These are phyloP conservation scores for Dendrothele bispora DNA, from an alignment of 768 basidiomycete species.

Conservation along the genomic window DNA sequence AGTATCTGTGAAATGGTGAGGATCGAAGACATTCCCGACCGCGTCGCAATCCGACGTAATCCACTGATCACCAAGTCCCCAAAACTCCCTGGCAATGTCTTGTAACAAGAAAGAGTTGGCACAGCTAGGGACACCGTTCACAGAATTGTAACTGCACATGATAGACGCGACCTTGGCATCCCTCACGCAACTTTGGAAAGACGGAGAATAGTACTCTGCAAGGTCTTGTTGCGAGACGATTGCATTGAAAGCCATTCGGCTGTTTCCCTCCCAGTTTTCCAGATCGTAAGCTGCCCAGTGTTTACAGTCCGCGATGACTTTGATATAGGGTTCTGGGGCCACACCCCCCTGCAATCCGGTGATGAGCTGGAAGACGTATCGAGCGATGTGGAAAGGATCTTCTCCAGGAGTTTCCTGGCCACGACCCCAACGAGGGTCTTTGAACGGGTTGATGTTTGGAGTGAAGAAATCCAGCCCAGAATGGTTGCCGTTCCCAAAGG, in stretches of 20 bases:
- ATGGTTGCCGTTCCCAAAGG: slow-evolving; percentile 54
- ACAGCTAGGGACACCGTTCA: slow-evolving; percentile 59
- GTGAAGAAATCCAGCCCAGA: slow-evolving; percentile 59
- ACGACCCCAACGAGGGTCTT: slow-evolving; percentile 63
- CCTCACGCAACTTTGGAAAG: slow-evolving; percentile 60
- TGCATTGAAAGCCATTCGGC: slow-evolving; percentile 52
- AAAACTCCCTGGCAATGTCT: slow-evolving; percentile 47
- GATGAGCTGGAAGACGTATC: slow-evolving; percentile 55
- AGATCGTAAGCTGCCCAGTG: slow-evolving; percentile 62
- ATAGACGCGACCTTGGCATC: slow-evolving; percentile 60
- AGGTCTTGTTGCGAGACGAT: slow-evolving; percentile 55
- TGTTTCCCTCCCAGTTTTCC: slow-evolving; percentile 54
- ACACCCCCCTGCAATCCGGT: slow-evolving; percentile 58
- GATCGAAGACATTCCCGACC: slow-evolving; percentile 47
- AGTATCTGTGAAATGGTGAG: slow-evolving; percentile 47
- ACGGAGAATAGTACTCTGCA: slow-evolving; percentile 46
- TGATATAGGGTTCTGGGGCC: slow-evolving; percentile 43
- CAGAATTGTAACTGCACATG: slow-evolving; percentile 66
- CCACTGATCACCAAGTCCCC: slow-evolving; percentile 54
- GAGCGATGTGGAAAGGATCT: slow-evolving; percentile 52
- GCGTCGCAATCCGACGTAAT: slow-evolving; percentile 61
- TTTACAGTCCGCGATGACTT: slow-evolving; percentile 58
- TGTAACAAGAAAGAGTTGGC: slow-evolving; percentile 54
- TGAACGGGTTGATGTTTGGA: slow-evolving; percentile 59
- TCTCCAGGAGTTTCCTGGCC: slow-evolving; percentile 66